A percentile compares a stretch with the other conserved stretches of the same genome.
Conservation (phyloP, 306 rosid genomes). For the Fragaria ananassa region DNA sequence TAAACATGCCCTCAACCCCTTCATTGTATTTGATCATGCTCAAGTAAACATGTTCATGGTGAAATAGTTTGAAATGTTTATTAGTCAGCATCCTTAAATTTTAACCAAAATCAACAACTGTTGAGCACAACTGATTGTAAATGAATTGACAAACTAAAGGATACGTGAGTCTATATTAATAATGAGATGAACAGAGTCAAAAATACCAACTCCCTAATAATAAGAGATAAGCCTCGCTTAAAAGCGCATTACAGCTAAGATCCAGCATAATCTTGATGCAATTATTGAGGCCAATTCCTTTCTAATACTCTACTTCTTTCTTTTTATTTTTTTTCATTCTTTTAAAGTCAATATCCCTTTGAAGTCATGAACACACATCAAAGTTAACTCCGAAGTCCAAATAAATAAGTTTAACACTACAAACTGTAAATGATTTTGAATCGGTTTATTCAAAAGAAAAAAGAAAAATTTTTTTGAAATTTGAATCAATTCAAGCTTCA, state of each 20-base stretch:
- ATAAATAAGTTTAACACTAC: no score
- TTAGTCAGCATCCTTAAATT: background rate
- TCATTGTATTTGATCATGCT: no score
- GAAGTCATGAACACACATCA: background rate
- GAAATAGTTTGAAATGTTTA: no score
- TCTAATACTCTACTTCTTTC: background rate
- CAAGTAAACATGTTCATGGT: no score
- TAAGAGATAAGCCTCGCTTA: constrained; percentile 3
- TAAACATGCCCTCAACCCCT: no score
- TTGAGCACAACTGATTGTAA: background rate
- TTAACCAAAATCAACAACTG: background rate
- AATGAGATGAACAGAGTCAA: background rate
- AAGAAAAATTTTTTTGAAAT: no score
- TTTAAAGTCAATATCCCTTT: background rate
- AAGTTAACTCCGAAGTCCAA: background rate
- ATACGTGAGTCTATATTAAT: background rate
- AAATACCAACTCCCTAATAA: background rate
- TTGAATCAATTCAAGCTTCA: no score
- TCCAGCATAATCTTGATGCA: constrained; percentile 18
- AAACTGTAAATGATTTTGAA: no score
- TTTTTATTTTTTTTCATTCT: background rate
- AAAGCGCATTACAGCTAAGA: constrained; percentile 44
- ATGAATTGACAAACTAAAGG: no score
- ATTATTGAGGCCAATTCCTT: background rate
- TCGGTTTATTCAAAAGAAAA: no score